Percentiles rank a stretch among this genome's conserved stretches.
phyloP scores from a whole-genome alignment of 1,284 basidiomycete genomes.

The Fistulinella staudtii region DNA sequence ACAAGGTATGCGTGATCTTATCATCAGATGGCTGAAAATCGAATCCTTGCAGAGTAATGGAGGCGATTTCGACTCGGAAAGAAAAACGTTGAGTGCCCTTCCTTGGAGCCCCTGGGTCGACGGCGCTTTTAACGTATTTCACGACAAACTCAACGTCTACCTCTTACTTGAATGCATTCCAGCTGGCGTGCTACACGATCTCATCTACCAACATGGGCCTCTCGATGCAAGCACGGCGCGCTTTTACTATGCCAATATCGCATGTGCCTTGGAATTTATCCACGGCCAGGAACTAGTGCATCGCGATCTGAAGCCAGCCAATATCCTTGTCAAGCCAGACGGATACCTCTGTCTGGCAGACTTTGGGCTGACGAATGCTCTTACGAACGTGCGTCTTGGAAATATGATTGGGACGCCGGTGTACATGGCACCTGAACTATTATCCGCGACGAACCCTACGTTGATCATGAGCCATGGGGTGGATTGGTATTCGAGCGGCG shows the following conservation, averaged over 20 bases:
- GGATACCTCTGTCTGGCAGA: constrained; percentile 70
- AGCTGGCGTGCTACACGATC: constrained; percentile 37
- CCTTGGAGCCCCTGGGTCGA: constrained; percentile 52
- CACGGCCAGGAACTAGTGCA: constrained; percentile 73
- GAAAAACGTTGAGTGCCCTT: constrained; percentile 36
- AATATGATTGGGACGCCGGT: constrained; percentile 55
- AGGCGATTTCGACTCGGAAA: constrained; percentile 38
- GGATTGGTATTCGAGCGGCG: constrained; percentile 76
- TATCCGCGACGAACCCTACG: constrained; percentile 37
- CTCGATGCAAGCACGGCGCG: constrained; percentile 32
- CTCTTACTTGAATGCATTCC: constrained; percentile 46
- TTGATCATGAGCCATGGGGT: constrained; percentile 52
- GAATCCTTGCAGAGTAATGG: constrained; percentile 15
- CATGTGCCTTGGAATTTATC: constrained; percentile 69
- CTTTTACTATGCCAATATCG: constrained; percentile 60
- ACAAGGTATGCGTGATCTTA: constrained; percentile 24
- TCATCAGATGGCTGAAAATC: not conserved
- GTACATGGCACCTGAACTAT: constrained; percentile 73
- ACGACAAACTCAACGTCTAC: constrained; percentile 46
- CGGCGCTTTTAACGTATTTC: constrained; percentile 41
- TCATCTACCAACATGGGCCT: constrained; percentile 33
- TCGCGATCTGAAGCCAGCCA: constrained; percentile 84
- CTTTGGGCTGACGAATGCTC: constrained; percentile 60
- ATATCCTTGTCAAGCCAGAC: constrained; percentile 65
- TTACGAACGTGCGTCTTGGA: constrained; percentile 10